Evolutionary conservation across 2,329 filamentous ascomycete species (phyloP).

Genomic region (Tolypocladium amazonense): DNA sequence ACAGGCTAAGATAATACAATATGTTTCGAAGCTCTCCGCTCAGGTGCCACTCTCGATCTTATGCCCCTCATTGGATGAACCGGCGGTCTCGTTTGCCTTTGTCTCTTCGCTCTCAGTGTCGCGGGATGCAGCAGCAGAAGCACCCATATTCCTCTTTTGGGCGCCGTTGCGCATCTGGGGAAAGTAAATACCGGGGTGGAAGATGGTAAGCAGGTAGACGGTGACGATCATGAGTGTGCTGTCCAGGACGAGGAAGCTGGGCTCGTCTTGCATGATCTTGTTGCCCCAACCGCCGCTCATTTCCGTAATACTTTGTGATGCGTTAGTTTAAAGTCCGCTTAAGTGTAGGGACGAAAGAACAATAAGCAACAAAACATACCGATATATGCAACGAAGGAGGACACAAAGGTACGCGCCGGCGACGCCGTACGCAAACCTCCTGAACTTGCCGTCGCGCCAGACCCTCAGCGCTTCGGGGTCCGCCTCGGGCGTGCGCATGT

Average conservation of each 20-base stretch:
- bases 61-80: slow-evolving; percentile 15
- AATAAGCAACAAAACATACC: slow-evolving; percentile 17
- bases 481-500: slow-evolving; percentile 22
- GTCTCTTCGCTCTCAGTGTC: slow-evolving; percentile 2
- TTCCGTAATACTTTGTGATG: slow-evolving; percentile 40
- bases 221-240: slow-evolving; percentile 38
- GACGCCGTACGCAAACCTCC: slow-evolving; percentile 33
- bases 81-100: slow-evolving; percentile 12
- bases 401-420: slow-evolving; percentile 32
- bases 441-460: slow-evolving; percentile 32
- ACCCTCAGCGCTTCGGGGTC: slow-evolving; percentile 20
- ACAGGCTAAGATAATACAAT: not conserved
- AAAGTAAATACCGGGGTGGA: slow-evolving; percentile 45
- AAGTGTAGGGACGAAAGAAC: no score
- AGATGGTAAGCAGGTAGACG: slow-evolving; percentile 36
- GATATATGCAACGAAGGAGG: slow-evolving; percentile 43
- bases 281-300: slow-evolving; percentile 57
- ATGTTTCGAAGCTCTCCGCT: slow-evolving; percentile 7
- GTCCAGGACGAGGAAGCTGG: slow-evolving; percentile 49
- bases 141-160: slow-evolving; percentile 10
- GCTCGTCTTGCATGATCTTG: slow-evolving; percentile 51
- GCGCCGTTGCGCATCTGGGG: slow-evolving; percentile 35
- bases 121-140: not conserved
- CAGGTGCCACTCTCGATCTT: not conserved
- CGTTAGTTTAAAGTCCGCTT: not conserved